These are phyloP conservation scores for Ustilago sp. DNA, from an alignment of 1,284 basidiomycete species.

Conservation along the genomic window DNA sequence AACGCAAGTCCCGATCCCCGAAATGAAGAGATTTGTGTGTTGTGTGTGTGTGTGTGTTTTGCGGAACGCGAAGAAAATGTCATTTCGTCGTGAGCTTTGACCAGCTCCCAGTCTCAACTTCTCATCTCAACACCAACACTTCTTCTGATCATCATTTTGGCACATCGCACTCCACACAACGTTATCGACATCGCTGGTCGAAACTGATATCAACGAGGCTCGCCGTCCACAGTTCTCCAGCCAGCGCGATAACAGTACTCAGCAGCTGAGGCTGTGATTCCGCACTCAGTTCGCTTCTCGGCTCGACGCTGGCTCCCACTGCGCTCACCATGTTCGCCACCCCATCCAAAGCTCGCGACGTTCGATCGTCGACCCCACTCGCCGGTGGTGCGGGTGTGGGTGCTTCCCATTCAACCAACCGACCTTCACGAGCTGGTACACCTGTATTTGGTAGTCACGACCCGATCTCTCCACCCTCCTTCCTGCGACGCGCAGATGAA, in stretches of 20 bases:
- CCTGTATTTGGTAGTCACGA: constrained; percentile 38
- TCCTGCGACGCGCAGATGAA: constrained; percentile 23
- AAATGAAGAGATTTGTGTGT: background rate
- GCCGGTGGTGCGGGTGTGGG: constrained; percentile 14
- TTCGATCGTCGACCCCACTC: constrained; percentile 37
- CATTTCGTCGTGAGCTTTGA: constrained; percentile 27
- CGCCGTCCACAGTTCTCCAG: background rate
- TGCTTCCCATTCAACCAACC: constrained; percentile 21
- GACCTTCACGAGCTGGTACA: constrained; percentile 41
- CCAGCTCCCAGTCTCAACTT: constrained; percentile 9
- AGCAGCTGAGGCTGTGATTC: too few species aligned
- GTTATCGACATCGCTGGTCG: too few species aligned
- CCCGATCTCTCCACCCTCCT: constrained; percentile 29
- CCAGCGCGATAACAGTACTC: background rate
- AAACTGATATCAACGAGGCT: background rate
- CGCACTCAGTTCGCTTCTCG: background rate
- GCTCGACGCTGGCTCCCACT: background rate
- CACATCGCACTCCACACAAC: background rate
- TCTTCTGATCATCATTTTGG: background rate
- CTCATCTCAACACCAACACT: background rate
- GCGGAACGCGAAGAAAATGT: constrained; percentile 33
- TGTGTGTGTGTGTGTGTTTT: constrained; percentile 13
- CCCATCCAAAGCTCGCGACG: constrained; percentile 36
- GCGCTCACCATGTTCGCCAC: constrained; percentile 42
- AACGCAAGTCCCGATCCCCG: background rate